Evolutionary conservation across 2,329 filamentous ascomycete species (phyloP).

Genomic region (Colletotrichum musae): DNA sequence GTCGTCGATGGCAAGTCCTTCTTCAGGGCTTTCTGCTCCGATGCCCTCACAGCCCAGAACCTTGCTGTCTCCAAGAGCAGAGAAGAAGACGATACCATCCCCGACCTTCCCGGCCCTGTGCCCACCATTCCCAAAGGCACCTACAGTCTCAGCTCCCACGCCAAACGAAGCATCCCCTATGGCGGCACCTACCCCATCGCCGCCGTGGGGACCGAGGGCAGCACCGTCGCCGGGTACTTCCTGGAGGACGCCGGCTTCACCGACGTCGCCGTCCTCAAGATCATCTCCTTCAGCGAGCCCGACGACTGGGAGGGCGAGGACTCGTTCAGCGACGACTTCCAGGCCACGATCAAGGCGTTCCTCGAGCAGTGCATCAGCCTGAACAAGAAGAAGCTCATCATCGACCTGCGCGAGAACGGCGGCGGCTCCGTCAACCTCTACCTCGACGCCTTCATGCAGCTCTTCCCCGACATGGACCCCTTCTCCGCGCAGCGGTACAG

Average conservation of each 20-base stretch:
- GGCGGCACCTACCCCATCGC: neutral
- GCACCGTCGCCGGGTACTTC: slow-evolving; percentile 9
- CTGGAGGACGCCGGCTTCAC: neutral
- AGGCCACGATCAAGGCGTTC: too few species aligned
- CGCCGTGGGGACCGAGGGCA: neutral
- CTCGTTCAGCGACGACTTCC: too few species aligned
- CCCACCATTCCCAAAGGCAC: slow-evolving; percentile 13
- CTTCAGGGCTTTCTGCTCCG: slow-evolving; percentile 9
- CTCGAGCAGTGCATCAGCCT: too few species aligned
- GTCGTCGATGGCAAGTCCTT: slow-evolving; percentile 13
- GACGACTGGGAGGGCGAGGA: too few species aligned
- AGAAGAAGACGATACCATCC: neutral
- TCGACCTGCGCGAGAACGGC: too few species aligned
- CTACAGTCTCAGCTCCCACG: neutral
- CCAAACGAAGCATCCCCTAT: neutral
- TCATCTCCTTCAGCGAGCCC: too few species aligned
- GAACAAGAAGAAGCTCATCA: too few species aligned
- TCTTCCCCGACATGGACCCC: too few species aligned
- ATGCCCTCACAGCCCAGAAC: neutral
- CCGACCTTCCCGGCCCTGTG: slow-evolving; percentile 6
- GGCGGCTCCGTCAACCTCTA: too few species aligned
- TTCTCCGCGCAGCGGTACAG: too few species aligned
- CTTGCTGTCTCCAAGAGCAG: neutral
- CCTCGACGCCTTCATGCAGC: too few species aligned
- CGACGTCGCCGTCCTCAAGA: too few species aligned